These are phyloP conservation scores for Penicillium lividum DNA, from an alignment of 495 filamentous ascomycete species.

Conservation along the genomic window DNA sequence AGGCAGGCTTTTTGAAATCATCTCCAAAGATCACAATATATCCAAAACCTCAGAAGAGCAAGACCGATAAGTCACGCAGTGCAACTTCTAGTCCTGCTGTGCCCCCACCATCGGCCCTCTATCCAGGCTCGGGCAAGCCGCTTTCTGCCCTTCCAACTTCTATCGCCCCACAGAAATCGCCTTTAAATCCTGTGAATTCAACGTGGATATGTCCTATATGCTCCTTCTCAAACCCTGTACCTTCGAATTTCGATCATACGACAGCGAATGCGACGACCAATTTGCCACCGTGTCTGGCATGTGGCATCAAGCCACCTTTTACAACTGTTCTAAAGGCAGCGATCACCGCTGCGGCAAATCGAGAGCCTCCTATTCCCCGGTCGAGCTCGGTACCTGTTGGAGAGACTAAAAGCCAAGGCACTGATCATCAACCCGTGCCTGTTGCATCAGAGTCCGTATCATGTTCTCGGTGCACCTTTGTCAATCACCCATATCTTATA, in stretches of 20 bases:
- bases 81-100: conserved; percentile 37
- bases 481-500: conserved; percentile 84
- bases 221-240: conserved; percentile 86
- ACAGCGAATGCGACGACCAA: conserved; percentile 73
- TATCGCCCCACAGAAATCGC: not conserved
- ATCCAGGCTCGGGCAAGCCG: conserved; percentile 9
- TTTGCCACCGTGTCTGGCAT: conserved; percentile 84
- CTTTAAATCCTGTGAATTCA: not conserved
- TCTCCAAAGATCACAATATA: conserved; percentile 90
- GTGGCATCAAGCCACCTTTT: conserved; percentile 88
- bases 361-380: conserved; percentile 38
- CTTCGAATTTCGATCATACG: conserved; percentile 85
- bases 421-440: conserved; percentile 10
- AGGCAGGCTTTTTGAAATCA: conserved; percentile 94
- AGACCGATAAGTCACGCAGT: conserved; percentile 34
- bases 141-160: conserved; percentile 29
- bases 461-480: conserved; percentile 91
- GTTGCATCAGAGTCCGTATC: conserved; percentile 22
- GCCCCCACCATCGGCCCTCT: conserved; percentile 23
- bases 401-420: conserved; percentile 7
- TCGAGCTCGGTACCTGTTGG: conserved; percentile 16
- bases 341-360: conserved; percentile 64
- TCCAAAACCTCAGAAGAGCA: conserved; percentile 69
- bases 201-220: not conserved
- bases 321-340: conserved; percentile 81